Percentiles rank a stretch among this genome's conserved stretches.
These are phyloP conservation scores for Lumnitzera racemosa DNA, from an alignment of 345 rosid genomes.

Conservation along the genomic window DNA sequence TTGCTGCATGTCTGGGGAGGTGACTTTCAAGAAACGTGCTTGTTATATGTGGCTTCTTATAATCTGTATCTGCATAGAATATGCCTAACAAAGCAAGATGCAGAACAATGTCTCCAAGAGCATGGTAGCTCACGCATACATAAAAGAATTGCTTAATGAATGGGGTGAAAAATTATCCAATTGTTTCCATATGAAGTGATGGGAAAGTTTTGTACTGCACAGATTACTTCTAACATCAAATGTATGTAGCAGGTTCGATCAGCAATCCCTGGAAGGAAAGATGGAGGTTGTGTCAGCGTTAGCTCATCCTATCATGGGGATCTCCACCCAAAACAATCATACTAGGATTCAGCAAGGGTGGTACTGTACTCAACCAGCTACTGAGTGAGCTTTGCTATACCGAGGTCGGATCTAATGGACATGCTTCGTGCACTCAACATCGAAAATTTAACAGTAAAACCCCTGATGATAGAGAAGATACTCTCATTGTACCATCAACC, in stretches of 20 bases:
- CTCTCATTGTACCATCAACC: slow-evolving; percentile 38
- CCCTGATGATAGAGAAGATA: slow-evolving; percentile 13
- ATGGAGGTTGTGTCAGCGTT: slow-evolving; percentile 10
- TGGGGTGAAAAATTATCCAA: too few species aligned
- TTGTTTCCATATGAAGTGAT: too few species aligned
- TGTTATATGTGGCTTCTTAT: too few species aligned
- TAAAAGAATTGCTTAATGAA: too few species aligned
- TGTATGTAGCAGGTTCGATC: slow-evolving; percentile 29
- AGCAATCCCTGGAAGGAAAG: slow-evolving; percentile 19
- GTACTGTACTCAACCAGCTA: slow-evolving; percentile 79
- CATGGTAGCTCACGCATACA: too few species aligned
- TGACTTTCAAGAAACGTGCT: too few species aligned
- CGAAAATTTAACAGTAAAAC: slow-evolving; percentile 6
- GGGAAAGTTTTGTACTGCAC: too few species aligned
- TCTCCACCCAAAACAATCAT: slow-evolving; percentile 39
- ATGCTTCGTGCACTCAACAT: slow-evolving; percentile 9
- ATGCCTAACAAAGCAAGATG: too few species aligned
- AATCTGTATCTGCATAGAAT: too few species aligned
- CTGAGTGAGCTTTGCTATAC: slow-evolving; percentile 48
- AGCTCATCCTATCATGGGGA: slow-evolving; percentile 8
- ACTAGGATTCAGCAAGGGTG: slow-evolving; percentile 91
- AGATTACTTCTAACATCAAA: not conserved
- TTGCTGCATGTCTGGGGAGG: too few species aligned
- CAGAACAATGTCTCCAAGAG: too few species aligned
- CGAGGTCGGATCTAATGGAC: slow-evolving; percentile 14